phyloP scores from a whole-genome alignment of 176 grass and related monocot genomes.

The Cymbopogon citratus region DNA sequence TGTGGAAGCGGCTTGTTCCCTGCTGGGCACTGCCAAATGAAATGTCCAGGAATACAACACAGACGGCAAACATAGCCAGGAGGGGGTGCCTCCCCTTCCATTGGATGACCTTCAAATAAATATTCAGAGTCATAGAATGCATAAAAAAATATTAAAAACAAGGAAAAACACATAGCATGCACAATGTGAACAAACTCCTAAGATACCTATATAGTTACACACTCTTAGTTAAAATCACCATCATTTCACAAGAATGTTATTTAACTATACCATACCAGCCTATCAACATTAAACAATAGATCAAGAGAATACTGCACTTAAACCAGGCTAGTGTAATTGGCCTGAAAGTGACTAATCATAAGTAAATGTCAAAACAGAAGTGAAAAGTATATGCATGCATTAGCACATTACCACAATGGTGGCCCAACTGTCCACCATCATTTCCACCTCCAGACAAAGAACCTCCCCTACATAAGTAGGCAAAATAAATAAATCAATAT shows the following conservation, averaged over 20 bases:
- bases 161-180: no score
- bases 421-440: not conserved
- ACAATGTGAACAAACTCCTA: not conserved
- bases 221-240: not conserved
- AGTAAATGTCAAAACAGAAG: not conserved
- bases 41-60: constrained; percentile 29
- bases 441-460: constrained; percentile 5
- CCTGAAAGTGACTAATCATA: not conserved
- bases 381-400: not conserved
- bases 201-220: not conserved
- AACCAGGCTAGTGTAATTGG: not conserved
- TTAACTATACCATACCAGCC: not conserved
- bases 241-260: not conserved
- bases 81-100: constrained; percentile 17
- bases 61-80: constrained; percentile 24
- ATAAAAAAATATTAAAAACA: not conserved
- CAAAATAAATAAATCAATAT: not conserved
- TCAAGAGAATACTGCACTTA: not conserved
- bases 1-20: constrained; percentile 7
- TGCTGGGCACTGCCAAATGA: constrained; percentile 10
- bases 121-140: not conserved
- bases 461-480: not conserved
- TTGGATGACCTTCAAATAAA: not conserved
- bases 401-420: not conserved
- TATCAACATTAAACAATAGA: not conserved